Percentiles rank a stretch among this genome's conserved stretches.
phyloP scores from a whole-genome alignment of 805 yeast genomes.

The Saccharomyces mikatae region DNA sequence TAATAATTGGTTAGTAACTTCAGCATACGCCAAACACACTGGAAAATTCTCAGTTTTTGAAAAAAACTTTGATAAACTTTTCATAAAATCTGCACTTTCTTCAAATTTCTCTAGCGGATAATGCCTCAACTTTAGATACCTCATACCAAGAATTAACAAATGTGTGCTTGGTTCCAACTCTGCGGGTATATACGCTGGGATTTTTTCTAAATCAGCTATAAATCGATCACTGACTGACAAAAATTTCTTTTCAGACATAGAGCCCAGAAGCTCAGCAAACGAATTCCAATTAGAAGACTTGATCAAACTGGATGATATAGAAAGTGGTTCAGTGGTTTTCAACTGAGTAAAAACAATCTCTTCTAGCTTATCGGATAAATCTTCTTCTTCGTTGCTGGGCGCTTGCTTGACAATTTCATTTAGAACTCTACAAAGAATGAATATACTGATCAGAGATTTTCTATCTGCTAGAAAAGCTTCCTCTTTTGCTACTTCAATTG shows the following conservation, averaged over 20 bases:
- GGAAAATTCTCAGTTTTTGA: slow-evolving; percentile 53
- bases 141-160: slow-evolving; percentile 84
- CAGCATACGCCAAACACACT: slow-evolving; percentile 72
- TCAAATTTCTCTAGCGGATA: slow-evolving; percentile 87
- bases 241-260: slow-evolving; percentile 80
- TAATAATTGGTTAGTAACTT: slow-evolving; percentile 66
- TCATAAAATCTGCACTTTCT: slow-evolving; percentile 85
- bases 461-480: slow-evolving; percentile 79
- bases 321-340: slow-evolving; percentile 73
- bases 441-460: slow-evolving; percentile 78
- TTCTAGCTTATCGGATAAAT: slow-evolving; percentile 73
- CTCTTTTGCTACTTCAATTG: slow-evolving; percentile 42
- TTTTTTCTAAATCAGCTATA: slow-evolving; percentile 83
- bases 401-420: slow-evolving; percentile 89
- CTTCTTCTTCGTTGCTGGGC: slow-evolving; percentile 66
- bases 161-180: slow-evolving; percentile 57
- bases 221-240: slow-evolving; percentile 87
- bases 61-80: slow-evolving; percentile 80
- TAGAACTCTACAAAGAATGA: slow-evolving; percentile 80
- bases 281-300: slow-evolving; percentile 91
- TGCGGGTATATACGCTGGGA: slow-evolving; percentile 46
- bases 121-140: slow-evolving; percentile 66
- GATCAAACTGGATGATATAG: slow-evolving; percentile 58
- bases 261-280: slow-evolving; percentile 81
- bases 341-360: slow-evolving; percentile 89